These are phyloP conservation scores for Candida germanica DNA, from an alignment of 805 yeast species.

Conservation along the genomic window DNA sequence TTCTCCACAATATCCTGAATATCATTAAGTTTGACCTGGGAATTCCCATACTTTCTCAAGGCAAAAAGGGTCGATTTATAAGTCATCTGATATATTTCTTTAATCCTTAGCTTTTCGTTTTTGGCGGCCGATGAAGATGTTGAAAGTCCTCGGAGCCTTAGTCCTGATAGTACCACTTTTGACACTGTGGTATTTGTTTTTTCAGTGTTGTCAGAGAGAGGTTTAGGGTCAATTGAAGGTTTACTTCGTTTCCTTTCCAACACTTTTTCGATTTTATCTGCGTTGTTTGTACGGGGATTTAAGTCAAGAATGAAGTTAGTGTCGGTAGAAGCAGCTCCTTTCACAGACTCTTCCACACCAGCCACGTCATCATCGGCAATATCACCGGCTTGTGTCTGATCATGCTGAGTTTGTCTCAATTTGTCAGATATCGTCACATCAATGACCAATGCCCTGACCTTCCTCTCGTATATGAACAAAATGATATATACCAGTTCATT, in stretches of 20 bases:
- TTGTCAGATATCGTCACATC: constrained; percentile 8
- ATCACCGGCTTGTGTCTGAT: neutral
- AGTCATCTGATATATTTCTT: constrained; percentile 42
- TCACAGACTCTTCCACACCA: neutral
- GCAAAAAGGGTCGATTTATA: constrained; percentile 37
- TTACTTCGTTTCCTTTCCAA: constrained; percentile 21
- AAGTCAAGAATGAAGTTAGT: constrained; percentile 9
- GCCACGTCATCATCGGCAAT: constrained; percentile 1
- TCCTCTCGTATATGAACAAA: constrained; percentile 7
- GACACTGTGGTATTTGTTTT: constrained; percentile 24
- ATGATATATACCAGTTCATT: constrained; percentile 12
- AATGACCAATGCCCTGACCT: constrained; percentile 8
- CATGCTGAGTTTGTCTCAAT: neutral
- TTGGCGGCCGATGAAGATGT: constrained; percentile 15
- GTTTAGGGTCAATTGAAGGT: neutral
- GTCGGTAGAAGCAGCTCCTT: constrained; percentile 4
- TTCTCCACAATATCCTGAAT: constrained; percentile 41
- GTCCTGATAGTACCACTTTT: constrained; percentile 38
- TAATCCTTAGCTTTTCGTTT: constrained; percentile 34
- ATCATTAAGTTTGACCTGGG: constrained; percentile 23
- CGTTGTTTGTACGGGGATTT: constrained; percentile 6
- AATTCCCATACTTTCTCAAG: constrained; percentile 28
- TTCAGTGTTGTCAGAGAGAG: constrained; percentile 20
- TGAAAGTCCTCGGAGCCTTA: constrained; percentile 39
- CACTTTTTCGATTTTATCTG: constrained; percentile 34